These are phyloP conservation scores for Ganoderma lingzhi DNA, from an alignment of 1,284 basidiomycete genomes.

Conservation along the genomic window DNA sequence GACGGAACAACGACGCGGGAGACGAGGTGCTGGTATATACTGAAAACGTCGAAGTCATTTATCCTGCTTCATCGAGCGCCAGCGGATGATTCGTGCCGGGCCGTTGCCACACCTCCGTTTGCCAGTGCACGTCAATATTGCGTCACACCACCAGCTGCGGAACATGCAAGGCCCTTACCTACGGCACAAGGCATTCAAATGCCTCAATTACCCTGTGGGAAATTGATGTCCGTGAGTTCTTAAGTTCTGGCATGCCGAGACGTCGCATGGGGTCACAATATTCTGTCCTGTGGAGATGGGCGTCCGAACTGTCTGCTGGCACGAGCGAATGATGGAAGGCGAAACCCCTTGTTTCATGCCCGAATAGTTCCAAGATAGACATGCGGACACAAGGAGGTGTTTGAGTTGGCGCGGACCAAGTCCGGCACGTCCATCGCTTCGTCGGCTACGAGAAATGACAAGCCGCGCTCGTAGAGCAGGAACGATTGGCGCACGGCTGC, in stretches of 20 bases:
- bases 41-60: slow-evolving; percentile 42
- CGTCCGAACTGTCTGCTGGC: slow-evolving; percentile 21
- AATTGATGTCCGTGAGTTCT: slow-evolving; percentile 23
- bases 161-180: slow-evolving; percentile 45
- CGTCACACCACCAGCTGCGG: slow-evolving; percentile 35
- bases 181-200: slow-evolving; percentile 51
- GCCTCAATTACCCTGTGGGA: slow-evolving; percentile 51
- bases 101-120: slow-evolving; percentile 48
- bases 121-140: slow-evolving; percentile 27
- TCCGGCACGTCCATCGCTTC: slow-evolving; percentile 41
- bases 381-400: slow-evolving; percentile 40
- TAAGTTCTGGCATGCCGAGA: neutral
- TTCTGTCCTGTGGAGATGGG: slow-evolving; percentile 34
- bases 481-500: slow-evolving; percentile 41
- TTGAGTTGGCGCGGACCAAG: slow-evolving; percentile 39
- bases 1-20: slow-evolving; percentile 11
- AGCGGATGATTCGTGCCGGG: slow-evolving; percentile 48
- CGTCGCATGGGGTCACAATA: slow-evolving; percentile 23
- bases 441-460: slow-evolving; percentile 34
- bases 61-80: slow-evolving; percentile 52
- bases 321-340: slow-evolving; percentile 20
- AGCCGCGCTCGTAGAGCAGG: slow-evolving; percentile 38
- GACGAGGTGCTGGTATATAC: slow-evolving; percentile 36
- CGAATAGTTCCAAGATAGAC: slow-evolving; percentile 53
- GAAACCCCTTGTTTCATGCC: slow-evolving; percentile 40